These are phyloP conservation scores for Albophoma yamanashiensis DNA, from an alignment of 2,329 filamentous ascomycete species.

Conservation along the genomic window DNA sequence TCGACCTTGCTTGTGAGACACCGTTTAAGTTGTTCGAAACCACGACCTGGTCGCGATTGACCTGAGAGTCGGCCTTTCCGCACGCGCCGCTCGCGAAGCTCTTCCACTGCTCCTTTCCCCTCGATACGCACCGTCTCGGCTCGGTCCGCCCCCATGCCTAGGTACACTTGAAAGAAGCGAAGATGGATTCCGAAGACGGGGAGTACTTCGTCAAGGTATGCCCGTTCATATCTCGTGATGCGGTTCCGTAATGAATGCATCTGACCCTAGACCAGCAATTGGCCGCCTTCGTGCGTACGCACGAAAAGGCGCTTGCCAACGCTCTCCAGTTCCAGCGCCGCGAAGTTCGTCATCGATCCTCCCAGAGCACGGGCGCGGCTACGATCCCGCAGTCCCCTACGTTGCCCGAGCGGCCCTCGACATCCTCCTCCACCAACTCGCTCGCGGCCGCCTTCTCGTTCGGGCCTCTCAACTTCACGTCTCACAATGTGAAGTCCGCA, in stretches of 20 bases:
- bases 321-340: slow-evolving; percentile 73
- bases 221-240: background rate
- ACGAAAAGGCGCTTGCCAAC: slow-evolving; percentile 95
- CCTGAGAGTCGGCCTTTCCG: background rate
- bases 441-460: slow-evolving; percentile 81
- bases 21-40: background rate
- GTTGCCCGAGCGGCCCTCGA: slow-evolving; percentile 50
- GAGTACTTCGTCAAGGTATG: slow-evolving; percentile 78
- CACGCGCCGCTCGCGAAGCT: background rate
- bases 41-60: background rate
- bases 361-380: slow-evolving; percentile 52
- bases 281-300: slow-evolving; percentile 88
- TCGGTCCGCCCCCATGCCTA: slow-evolving; percentile 12
- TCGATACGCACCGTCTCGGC: background rate
- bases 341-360: slow-evolving; percentile 60
- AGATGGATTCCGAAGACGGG: slow-evolving; percentile 84
- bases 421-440: slow-evolving; percentile 58
- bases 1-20: background rate
- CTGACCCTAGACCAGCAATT: slow-evolving; percentile 58
- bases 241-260: background rate
- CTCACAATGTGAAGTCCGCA: slow-evolving; percentile 75
- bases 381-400: slow-evolving; percentile 44
- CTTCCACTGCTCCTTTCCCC: background rate
- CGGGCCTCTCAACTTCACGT: slow-evolving; percentile 74
- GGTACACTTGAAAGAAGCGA: slow-evolving; percentile 25